Base-by-base conservation (phyloP, 306 rosid genomes). In the Gastrolobium villosum region DNA sequence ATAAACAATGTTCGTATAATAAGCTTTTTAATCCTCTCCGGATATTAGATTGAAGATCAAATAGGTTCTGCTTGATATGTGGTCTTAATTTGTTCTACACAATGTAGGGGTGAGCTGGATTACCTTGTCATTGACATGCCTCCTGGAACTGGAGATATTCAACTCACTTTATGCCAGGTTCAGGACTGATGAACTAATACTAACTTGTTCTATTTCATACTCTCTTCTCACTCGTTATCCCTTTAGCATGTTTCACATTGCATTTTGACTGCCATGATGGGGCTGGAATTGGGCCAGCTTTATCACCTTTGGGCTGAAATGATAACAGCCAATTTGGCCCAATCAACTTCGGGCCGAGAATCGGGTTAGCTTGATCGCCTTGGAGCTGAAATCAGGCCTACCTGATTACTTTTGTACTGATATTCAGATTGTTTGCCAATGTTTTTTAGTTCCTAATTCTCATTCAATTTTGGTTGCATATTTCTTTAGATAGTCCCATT, bases 131-230 rank as follows among this genome's bases (percentile, higher is more conserved):
- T 95, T 15, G 99, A 95, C 78, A 95, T 95, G 99, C 99, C 99
- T 78, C 98, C 98, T 40, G 99, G 99, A 87, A 95, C 99, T 43
- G 99, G 98, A 79, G 99, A 95, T 85, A 95, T 93, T 81, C 99
- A 95, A 81, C 92, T 95, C 57, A 95, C 99, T 73, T 88, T 95
- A 84, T 95, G 99, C 82, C 99, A 93, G 99, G 98, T 95, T 81
- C 30, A 49, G 28, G 13, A 65, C 52, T 62, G 46, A 56, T 55
- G 70, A 40, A 72, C 46, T 54, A 30, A 5, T 57, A 14, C 14
- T 49, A 62, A 37, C 10, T 60, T 31, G 30, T 71, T 28, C 46
- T 37, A 37, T 44, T 56, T 71, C 43, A 26, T 70, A 15, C 43
- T 34, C 30, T 62, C 26, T 77, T 59, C 39, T 59, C n/a, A 39